Evolutionary conservation across 129 eudicot species (phyloP), one percentile per base, ranked within the genome.

Genomic region (Deinandra increscens): DNA sequence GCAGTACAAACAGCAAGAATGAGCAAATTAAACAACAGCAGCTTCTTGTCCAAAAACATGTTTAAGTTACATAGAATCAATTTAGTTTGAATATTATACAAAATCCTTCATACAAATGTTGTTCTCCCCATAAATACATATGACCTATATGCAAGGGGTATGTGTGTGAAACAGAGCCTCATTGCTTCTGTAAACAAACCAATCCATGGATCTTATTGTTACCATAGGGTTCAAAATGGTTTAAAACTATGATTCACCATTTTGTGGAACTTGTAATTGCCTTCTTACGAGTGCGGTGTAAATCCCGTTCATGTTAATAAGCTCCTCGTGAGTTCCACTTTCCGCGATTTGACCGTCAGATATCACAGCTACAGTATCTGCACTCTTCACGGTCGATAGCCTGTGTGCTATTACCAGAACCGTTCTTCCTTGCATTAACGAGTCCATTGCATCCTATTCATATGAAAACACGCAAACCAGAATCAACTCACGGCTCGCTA

Each of bases 371-470:
- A 84, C 90, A 0, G 80, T 82, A 56, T 87, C 74, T 22, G 95
- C 95, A 66, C 84, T 87, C 68, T 87, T 84, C 15, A 87, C 95
- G 0, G 95, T 87, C 46, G 90, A 87, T 12, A 87, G 84, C 79
- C 95, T 49, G 69, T 87, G 95, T 1, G 95, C 95, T 45, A 87
- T 87, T 12, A 87, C 95, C 23, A 87, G 75, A 14, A 87, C 90
- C 9, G 95, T 87, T 77, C 90, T 80, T 45, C 95, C 95, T 55
- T 69, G 72, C 93, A 87, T 87, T 50, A 87, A 67, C 11, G 86
- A 83, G 36, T 87, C 95, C 95, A 87, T 84, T 18, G 95, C 95
- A 80, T 87, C 90, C 90, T 87, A 15, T 31, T 46, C 23, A 72
- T 36, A 59, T 36, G 31, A 22, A 6, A 58, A 56, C 26, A 79